These are phyloP conservation scores for Malus fusca DNA, from an alignment of 306 rosid species.

Conservation along the genomic window DNA sequence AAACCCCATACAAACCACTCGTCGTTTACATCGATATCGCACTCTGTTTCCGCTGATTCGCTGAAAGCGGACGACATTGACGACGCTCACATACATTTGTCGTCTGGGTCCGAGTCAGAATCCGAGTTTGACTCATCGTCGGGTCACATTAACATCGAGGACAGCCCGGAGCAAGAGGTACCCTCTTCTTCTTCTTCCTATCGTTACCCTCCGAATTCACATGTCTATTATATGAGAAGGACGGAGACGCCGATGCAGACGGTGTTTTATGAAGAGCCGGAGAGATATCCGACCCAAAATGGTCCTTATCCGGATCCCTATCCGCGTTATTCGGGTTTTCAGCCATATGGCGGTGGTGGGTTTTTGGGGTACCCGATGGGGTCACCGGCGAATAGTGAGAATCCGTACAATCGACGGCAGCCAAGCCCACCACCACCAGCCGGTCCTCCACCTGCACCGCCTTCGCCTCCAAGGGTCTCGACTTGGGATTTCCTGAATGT, in stretches of 20 bases:
- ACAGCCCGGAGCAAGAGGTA: constrained; percentile 33
- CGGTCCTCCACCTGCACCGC: constrained; percentile 64
- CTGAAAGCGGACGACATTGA: constrained; percentile 23
- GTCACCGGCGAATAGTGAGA: constrained; percentile 24
- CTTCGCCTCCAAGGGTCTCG: constrained; percentile 75
- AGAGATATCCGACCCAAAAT: constrained; percentile 26
- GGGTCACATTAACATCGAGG: constrained; percentile 52
- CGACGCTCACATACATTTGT: constrained; percentile 62
- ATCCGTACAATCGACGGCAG: constrained; percentile 16
- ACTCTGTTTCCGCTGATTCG: constrained; percentile 21
- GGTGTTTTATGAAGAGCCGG: constrained; percentile 45
- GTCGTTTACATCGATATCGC: constrained; percentile 51
- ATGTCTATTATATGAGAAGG: constrained; percentile 55
- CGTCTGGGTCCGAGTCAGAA: constrained; percentile 59
- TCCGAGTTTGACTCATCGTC: constrained; percentile 42
- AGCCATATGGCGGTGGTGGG: constrained; percentile 34
- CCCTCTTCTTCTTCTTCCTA: constrained; percentile 8
- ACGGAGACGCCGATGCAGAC: constrained; percentile 49
- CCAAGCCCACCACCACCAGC: constrained; percentile 26
- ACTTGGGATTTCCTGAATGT: constrained; percentile 81
- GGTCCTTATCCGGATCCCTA: constrained; percentile 42
- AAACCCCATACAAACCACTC: constrained; percentile 2
- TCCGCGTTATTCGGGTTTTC: constrained; percentile 26
- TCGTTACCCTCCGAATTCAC: constrained; percentile 25
- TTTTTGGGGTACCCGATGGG: constrained; percentile 55